phyloP scores from a whole-genome alignment of 495 filamentous ascomycete genomes.

The Neurospora sp. region DNA sequence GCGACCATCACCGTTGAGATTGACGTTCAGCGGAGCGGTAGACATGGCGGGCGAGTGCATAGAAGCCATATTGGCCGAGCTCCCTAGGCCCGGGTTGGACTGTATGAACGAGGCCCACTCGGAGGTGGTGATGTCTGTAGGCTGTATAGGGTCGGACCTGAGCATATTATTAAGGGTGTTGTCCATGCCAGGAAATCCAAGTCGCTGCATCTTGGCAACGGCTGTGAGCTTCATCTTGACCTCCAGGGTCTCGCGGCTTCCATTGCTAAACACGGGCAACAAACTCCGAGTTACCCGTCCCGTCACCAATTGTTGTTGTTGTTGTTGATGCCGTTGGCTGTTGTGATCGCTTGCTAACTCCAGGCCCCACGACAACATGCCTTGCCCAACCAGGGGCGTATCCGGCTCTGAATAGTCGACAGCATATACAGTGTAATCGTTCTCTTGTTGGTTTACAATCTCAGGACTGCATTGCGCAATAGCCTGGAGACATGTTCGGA shows the following conservation, averaged over 20 bases:
- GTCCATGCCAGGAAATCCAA: slow-evolving; percentile 14
- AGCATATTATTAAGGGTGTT: slow-evolving; percentile 11
- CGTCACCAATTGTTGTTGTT: slow-evolving; percentile 65
- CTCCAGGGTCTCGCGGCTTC: slow-evolving; percentile 81
- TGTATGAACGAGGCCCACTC: slow-evolving; percentile 43
- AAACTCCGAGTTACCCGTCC: slow-evolving; percentile 82
- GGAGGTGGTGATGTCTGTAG: slow-evolving; percentile 27
- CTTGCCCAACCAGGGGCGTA: slow-evolving; percentile 86
- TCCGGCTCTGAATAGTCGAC: slow-evolving; percentile 95
- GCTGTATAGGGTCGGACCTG: slow-evolving; percentile 16
- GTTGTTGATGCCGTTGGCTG: slow-evolving; percentile 39
- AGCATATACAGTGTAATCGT: slow-evolving; percentile 93
- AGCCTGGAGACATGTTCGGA: slow-evolving; percentile 83
- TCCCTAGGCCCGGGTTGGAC: slow-evolving; percentile 28
- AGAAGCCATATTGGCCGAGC: slow-evolving; percentile 16
- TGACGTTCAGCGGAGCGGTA: slow-evolving; percentile 11
- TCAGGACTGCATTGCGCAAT: slow-evolving; percentile 73
- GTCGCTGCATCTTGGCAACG: slow-evolving; percentile 62
- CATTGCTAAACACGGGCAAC: slow-evolving; percentile 71
- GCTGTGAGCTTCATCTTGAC: slow-evolving; percentile 84
- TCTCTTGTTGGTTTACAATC: slow-evolving; percentile 68
- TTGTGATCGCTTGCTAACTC: slow-evolving; percentile 39
- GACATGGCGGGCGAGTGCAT: slow-evolving; percentile 22
- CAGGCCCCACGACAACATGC: slow-evolving; percentile 85
- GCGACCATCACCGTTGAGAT: slow-evolving; percentile 8